phyloP scores from a whole-genome alignment of 768 basidiomycete genomes.

The Leccinum olivaceopallidum region DNA sequence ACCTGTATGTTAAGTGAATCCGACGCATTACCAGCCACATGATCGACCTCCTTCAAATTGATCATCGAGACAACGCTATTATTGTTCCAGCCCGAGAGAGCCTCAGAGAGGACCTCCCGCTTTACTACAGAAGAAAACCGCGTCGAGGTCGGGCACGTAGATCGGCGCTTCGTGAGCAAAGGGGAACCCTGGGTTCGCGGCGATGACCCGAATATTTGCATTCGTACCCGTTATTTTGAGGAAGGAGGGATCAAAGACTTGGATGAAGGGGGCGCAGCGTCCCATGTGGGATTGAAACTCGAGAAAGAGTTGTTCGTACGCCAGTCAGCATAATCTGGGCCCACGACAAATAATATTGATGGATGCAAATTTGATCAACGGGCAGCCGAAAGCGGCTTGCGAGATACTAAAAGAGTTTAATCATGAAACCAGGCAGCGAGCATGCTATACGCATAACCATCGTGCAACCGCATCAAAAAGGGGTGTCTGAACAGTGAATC shows the following conservation, averaged over 20 bases:
- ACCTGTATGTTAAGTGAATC: background rate
- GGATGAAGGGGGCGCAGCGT: background rate
- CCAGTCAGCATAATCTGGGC: background rate
- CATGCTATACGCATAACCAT: no score
- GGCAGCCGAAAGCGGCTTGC: no score
- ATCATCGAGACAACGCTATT: background rate
- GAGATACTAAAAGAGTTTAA: no score
- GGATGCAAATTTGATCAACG: no score
- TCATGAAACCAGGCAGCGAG: no score
- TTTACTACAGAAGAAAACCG: background rate
- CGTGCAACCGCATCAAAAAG: no score
- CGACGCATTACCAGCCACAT: no score
- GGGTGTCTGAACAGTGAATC: no score
- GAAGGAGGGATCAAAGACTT: background rate
- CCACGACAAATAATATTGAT: background rate
- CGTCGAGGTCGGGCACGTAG: background rate
- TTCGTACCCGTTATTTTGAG: background rate
- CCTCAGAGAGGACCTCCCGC: background rate
- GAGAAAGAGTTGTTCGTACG: background rate
- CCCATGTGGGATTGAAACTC: background rate
- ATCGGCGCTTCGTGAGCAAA: slow-evolving; percentile 1
- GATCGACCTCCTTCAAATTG: background rate
- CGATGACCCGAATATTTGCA: background rate
- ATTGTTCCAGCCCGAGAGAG: background rate
- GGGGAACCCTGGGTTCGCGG: background rate